phyloP scores from a whole-genome alignment of 306 rosid species.

The Fragaria nilgerrensis region DNA sequence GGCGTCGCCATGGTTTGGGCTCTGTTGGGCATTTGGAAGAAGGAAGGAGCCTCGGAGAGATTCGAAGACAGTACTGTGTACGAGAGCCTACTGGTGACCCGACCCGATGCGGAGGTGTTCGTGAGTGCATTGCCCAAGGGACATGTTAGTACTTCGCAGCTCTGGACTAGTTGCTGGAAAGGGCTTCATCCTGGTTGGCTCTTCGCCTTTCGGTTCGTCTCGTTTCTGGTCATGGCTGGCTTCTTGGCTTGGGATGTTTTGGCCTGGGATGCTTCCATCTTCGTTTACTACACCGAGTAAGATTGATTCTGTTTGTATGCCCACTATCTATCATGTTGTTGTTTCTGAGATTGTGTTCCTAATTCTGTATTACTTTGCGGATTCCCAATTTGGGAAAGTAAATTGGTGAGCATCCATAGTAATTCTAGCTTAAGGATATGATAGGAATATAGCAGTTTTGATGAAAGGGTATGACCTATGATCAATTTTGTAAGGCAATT shows the following conservation, averaged over 20 bases:
- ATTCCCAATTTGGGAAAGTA: constrained; percentile 1
- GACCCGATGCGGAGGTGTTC: constrained; percentile 31
- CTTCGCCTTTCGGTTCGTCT: constrained; percentile 43
- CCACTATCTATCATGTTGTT: too few relatives aligned
- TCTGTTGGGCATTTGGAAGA: constrained; percentile 50
- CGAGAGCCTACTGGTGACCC: constrained; percentile 47
- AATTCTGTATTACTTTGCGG: neutral
- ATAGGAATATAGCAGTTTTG: neutral
- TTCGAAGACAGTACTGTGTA: constrained; percentile 29
- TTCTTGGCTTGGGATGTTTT: constrained; percentile 45
- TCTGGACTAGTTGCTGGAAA: constrained; percentile 72
- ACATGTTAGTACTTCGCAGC: constrained; percentile 39
- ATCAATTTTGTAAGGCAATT: neutral
- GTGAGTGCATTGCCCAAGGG: constrained; percentile 40
- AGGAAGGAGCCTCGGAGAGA: constrained; percentile 35
- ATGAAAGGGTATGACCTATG: neutral
- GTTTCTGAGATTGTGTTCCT: neutral
- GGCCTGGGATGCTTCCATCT: constrained; percentile 40
- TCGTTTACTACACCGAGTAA: constrained; percentile 74
- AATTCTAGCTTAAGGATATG: neutral
- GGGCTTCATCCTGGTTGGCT: constrained; percentile 62
- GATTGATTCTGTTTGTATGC: constrained; percentile 8
- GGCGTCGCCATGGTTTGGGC: constrained; percentile 38
- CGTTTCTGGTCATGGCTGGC: constrained; percentile 38
- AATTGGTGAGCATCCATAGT: neutral